Evolutionary conservation across 441 rosid species (phyloP), one percentile per base, ranked within the genome.

Genomic region (Kokia cookei): DNA sequence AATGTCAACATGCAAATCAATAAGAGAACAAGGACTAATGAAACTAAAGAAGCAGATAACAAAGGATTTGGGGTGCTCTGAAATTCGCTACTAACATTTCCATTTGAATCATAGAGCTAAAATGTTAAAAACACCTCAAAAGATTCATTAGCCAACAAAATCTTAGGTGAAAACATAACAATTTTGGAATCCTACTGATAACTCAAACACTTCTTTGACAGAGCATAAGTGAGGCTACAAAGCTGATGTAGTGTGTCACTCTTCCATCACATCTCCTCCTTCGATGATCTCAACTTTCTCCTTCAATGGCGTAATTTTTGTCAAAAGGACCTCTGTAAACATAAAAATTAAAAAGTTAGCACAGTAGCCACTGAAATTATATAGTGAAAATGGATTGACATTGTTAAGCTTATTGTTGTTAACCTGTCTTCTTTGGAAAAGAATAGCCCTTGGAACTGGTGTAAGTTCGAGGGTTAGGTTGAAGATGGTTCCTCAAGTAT

Each of bases 391-490:
- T 9, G 32, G 69, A 0, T 65, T 12, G 51, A 22, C 50, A 61
- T 47, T 62, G 4, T 14, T 14, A 43, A 19, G 72, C 64, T 26
- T 60, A 50, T 22, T 57, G 29, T 66, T 32, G 76, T 87, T 84
- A 45, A 93, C 98, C 98, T 7, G 82, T 96, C 82, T 90, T 92
- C 85, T 89, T 96, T 6, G 96, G 69, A 77, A 90, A 96, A 1
- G 93, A 54, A 63, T 92, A 93, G 74, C 92, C 94, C 55, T 81
- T 88, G 73, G 83, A 69, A 77, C 85, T 93, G 85, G 85, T 77
- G 81, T 84, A 96, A 15, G 97, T 90, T 14, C 95, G 91, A 15
- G 98, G 99, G 78, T 96, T 96, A 55, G 98, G 99, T 79, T 78
- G 73, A 74, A 93, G 78, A 86, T 96, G 87, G 84, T 96, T 96